Evolutionary conservation across 768 basidiomycete genomes (phyloP).

Genomic region (Nidula microcarpa): DNA sequence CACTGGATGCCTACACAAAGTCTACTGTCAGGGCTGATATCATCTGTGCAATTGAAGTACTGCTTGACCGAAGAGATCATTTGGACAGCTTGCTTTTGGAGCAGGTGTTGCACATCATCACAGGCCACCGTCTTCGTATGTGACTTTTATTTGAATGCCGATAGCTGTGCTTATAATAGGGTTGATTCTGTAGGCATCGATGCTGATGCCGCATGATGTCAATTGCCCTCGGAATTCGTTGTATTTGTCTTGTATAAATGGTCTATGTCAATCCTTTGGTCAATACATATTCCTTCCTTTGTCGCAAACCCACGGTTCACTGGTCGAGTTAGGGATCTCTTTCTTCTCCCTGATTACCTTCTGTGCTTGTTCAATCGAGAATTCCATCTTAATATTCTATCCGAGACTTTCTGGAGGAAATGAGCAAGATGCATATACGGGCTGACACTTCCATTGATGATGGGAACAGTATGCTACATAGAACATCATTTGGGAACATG

Average conservation of each 20-base stretch:
- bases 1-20: background rate
- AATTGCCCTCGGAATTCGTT: background rate
- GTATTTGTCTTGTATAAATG: background rate
- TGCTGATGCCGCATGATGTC: background rate
- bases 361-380: no score
- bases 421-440: no score
- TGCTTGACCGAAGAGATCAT: background rate
- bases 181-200: background rate
- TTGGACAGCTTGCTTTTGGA: background rate
- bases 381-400: no score
- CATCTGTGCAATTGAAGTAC: background rate
- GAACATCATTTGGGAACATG: no score
- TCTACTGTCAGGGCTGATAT: background rate
- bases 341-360: no score
- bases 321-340: no score
- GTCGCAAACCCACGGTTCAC: no score
- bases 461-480: no score
- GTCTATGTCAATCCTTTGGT: background rate
- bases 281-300: no score
- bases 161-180: background rate
- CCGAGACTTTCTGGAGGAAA: no score
- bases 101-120: background rate
- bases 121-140: background rate
- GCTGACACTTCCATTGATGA: no score
- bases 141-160: background rate